Conservation (phyloP, 257 asterid species). For the Nicotiana otophora region DNA sequence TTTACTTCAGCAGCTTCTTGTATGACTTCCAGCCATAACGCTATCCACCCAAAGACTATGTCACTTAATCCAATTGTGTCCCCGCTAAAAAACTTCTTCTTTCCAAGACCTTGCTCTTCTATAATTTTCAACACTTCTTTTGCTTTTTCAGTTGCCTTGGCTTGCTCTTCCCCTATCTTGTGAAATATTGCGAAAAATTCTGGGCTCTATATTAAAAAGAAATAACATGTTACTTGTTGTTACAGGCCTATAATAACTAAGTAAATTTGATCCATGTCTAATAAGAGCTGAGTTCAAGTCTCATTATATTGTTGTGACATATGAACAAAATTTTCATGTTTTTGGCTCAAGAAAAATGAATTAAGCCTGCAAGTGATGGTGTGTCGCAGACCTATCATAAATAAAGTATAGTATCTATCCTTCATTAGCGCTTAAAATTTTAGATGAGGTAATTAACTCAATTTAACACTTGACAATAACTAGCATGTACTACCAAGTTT, state of each 20-base stretch:
- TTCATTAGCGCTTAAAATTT: background rate
- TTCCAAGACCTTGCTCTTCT: conserved; percentile 22
- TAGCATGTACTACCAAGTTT: background rate
- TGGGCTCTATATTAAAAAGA: background rate
- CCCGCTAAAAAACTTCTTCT: conserved; percentile 27
- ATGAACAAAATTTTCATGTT: background rate
- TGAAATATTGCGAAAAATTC: background rate
- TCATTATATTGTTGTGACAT: background rate
- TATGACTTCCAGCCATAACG: conserved; percentile 20
- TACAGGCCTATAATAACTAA: background rate
- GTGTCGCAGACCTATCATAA: too few relatives aligned
- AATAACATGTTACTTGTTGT: background rate
- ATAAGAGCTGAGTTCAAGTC: background rate
- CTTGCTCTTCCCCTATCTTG: conserved; percentile 10
- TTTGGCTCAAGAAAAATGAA: background rate
- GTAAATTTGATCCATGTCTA: background rate
- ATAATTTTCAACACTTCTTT: conserved; percentile 12
- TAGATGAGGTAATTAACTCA: background rate
- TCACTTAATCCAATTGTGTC: conserved; percentile 16
- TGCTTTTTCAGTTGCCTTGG: conserved; percentile 17
- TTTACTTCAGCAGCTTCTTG: conserved; percentile 12
- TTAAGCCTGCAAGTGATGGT: background rate
- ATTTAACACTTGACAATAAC: background rate
- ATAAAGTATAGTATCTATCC: too few relatives aligned
- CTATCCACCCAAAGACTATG: conserved; percentile 19